Evolutionary conservation across 306 rosid genomes (phyloP), one percentile per base, ranked within the genome.

Genomic region (Cajanus cajan): DNA sequence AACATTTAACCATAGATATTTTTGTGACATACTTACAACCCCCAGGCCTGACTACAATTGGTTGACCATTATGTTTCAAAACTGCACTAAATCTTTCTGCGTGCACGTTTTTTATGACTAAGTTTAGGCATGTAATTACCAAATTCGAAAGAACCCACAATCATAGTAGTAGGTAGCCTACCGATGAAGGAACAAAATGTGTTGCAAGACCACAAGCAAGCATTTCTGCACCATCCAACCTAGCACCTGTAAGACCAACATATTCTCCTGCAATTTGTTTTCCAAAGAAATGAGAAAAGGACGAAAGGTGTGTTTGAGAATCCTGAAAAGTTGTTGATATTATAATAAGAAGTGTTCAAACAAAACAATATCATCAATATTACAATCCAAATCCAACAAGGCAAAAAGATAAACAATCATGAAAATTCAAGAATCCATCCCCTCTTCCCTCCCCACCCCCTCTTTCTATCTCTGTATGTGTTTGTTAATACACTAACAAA

Each of bases 181-280:
- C 98, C 66, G 65, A 58, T 66, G 98, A 91, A 66, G 88, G 84
- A 40, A 95, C 97, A 87, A 88, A 91, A 89, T 95, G 98, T 62
- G 98, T 92, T 54, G 98, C 98, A 88, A 95, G 98, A 77, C 96
- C 96, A 78, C 97, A 92, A 4, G 87, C 89, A 86, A 95, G 90
- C 98, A 95, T 90, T 90, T 95, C 98, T 68, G 98, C 96, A 82
- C 93, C 98, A 90, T 92, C 92, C 92, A 95, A 85, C 85, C 98
- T 88, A 50, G 97, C 80, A 74, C 98, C 96, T 1, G 94, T 90
- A 71, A 95, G 96, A 83, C 98, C 98, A 81, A 84, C 92, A 85
- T 92, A 92, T 83, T 95, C 98, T 62, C 98, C 98, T 95, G 97
- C 91, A 82, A 73, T 77, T 63, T 80, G 83, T 80, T 78, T 63